Evolutionary conservation across 345 rosid species (phyloP), one percentile per base, ranked within the genome.

Genomic region (Dovyalis caffra): DNA sequence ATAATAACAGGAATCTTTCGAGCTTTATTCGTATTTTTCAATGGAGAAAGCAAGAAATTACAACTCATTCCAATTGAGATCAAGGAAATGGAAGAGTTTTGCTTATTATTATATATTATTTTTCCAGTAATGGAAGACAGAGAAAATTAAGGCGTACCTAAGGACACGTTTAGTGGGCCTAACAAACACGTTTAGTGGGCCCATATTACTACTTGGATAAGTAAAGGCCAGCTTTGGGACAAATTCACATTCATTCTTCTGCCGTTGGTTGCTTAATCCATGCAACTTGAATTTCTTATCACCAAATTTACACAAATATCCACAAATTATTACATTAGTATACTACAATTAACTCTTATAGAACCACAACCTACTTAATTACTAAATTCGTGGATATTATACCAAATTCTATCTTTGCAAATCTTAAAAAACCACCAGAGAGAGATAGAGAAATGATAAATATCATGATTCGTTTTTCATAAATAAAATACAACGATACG

Each of bases 81-180:
- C 8, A 9, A 38, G 43, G 8, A 38, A 38, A 38, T 2, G 43
- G 43, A 60, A 29, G 12, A 5, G 33, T 29, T 62, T 29, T 29
- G 66, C 37, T 62, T 29, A 3, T 14, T 28, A 1, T n/a, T 25
- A 60, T 18, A 16, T 20, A 14, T 62, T 29, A 29, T 62, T 5
- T 33, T 33, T 31, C 21, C 26, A 31, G n/a, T n/a, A n/a, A n/a
- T n/a, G n/a, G n/a, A n/a, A n/a, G n/a, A n/a, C n/a, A n/a, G 11
- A 53, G 34, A 10, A 73, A 64, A 73, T 15, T 37, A 63, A 21
- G 68, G 68, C 75, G 61, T 61, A 57, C 79, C 45, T 72, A 56
- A 72, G 68, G 12, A 83, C 80, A 73, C 82, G 81, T 74, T 77
- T 79, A 73, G 69, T 65, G 47, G 68, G 38, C 45, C 68, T 18